Evolutionary conservation across 2,329 filamentous ascomycete species (phyloP), one percentile per base, ranked within the genome.

Genomic region (Calonectria multiphialidica): DNA sequence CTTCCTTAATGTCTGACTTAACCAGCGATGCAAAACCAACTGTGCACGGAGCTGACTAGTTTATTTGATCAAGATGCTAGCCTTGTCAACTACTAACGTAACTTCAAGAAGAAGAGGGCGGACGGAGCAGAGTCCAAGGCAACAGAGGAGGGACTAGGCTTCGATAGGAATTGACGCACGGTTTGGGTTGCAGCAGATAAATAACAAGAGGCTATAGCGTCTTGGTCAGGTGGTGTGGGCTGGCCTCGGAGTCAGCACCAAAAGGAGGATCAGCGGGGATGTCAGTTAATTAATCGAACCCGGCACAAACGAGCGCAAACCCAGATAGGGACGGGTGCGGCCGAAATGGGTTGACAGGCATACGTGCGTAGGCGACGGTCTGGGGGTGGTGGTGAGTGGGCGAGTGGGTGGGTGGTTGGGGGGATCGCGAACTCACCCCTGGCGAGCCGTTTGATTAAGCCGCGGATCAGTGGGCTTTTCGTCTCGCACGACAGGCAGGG

Each of bases 201-300:
- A 65, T 40, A 59, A 28, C n/a, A n/a, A 25, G 6, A 50, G 66
- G 66, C 49, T 55, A 47, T 57, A 53, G 66, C 66, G 66, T 28
- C 37, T 23, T n/a, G 15, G 47, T 25, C 33, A 23, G 33, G 10
- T 40, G 53, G 53, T 30, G 53, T 37, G 47, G 62, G 30, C 21
- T 59, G 55, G 59, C 37, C 33, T 61, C 68, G 68, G 68, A 62
- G 53, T 33, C 53, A n/a, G 68, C 40, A 49, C 69, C 57, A 37
- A 67, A 67, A 67, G 69, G 69, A 67, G 69, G 47, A 71, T 71
- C 55, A 65, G 42, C 67, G 47, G 50, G 50, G 44, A 62, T 45
- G 40, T 9, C 40, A 62, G 25, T 45, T 62, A 62, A 62, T 62
- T 45, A 62, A 62, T 45, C 66, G 47, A 63, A 35, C 55, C 23